These are phyloP conservation scores for Brassica nigra DNA, from an alignment of 345 rosid genomes.

Conservation along the genomic window DNA sequence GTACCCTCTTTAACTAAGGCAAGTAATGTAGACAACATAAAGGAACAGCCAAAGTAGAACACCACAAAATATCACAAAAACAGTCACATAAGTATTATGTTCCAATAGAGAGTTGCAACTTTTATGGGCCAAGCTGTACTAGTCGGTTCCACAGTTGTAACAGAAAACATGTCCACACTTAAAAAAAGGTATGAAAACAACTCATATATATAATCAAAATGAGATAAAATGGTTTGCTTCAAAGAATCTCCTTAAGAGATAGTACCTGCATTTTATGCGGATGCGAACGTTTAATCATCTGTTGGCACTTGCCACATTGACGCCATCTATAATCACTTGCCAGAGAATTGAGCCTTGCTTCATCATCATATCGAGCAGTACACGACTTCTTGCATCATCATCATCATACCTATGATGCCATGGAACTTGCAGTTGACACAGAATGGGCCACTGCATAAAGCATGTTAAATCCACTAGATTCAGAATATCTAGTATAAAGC, in stretches of 20 bases:
- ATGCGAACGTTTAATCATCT: slow-evolving; percentile 53
- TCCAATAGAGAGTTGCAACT: not conserved
- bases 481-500: slow-evolving; percentile 34
- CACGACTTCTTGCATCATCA: slow-evolving; percentile 16
- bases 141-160: slow-evolving; percentile 52
- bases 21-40: not conserved
- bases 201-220: not conserved
- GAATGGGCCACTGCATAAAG: slow-evolving; percentile 48
- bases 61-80: not conserved
- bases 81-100: not conserved
- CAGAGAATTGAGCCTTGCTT: slow-evolving; percentile 33
- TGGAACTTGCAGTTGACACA: slow-evolving; percentile 73
- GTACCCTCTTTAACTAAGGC: not conserved
- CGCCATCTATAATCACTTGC: slow-evolving; percentile 46
- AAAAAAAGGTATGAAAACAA: not conserved
- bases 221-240: not conserved
- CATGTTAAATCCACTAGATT: slow-evolving; percentile 53
- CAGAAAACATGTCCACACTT: slow-evolving; percentile 54
- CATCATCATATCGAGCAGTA: slow-evolving; percentile 5
- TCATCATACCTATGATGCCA: slow-evolving; percentile 49
- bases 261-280: slow-evolving; percentile 49
- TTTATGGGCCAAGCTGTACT: not conserved
- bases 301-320: slow-evolving; percentile 46
- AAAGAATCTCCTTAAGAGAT: not conserved
- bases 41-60: not conserved